Evolutionary conservation across 805 yeast species (phyloP).

Genomic region (Kodamaea nitidulidarum): DNA sequence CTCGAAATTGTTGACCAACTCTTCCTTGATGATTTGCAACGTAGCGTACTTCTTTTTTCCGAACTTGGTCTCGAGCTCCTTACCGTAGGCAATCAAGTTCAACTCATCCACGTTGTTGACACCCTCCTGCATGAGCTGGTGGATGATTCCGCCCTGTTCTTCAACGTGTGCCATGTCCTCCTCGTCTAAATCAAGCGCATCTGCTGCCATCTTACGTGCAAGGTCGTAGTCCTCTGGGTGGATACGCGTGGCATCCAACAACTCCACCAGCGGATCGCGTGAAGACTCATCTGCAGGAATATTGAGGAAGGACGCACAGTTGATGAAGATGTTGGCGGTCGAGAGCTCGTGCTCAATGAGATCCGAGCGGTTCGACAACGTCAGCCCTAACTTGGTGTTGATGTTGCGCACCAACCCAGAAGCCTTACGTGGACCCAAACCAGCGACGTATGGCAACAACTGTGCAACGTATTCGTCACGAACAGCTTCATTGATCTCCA

Average conservation of each 20-base stretch:
- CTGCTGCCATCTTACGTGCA: slow-evolving; percentile 97
- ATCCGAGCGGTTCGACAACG: slow-evolving; percentile 66
- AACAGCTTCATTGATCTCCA: slow-evolving; percentile 87
- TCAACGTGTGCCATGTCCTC: slow-evolving; percentile 82
- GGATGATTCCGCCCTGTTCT: slow-evolving; percentile 77
- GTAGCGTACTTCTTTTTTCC: slow-evolving; percentile 75
- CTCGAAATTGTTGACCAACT: slow-evolving; percentile 80
- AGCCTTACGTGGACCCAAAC: slow-evolving; percentile 95
- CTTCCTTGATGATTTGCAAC: slow-evolving; percentile 78
- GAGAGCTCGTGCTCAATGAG: slow-evolving; percentile 76
- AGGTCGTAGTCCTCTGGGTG: slow-evolving; percentile 97
- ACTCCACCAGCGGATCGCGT: slow-evolving; percentile 65
- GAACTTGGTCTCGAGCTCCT: slow-evolving; percentile 71
- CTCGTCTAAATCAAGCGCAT: slow-evolving; percentile 93
- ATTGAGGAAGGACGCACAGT: slow-evolving; percentile 85
- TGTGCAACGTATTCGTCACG: slow-evolving; percentile 69
- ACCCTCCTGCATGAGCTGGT: slow-evolving; percentile 66
- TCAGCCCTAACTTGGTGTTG: slow-evolving; percentile 59
- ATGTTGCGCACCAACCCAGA: slow-evolving; percentile 79
- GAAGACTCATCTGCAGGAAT: slow-evolving; percentile 63
- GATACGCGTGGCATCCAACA: slow-evolving; percentile 89
- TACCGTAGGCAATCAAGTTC: slow-evolving; percentile 87
- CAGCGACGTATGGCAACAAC: slow-evolving; percentile 74
- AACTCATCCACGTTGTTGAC: slow-evolving; percentile 77
- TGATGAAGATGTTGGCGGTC: slow-evolving; percentile 78